Conservation (phyloP, 2,329 filamentous ascomycete genomes). For the Zymoseptoria tritici region DNA sequence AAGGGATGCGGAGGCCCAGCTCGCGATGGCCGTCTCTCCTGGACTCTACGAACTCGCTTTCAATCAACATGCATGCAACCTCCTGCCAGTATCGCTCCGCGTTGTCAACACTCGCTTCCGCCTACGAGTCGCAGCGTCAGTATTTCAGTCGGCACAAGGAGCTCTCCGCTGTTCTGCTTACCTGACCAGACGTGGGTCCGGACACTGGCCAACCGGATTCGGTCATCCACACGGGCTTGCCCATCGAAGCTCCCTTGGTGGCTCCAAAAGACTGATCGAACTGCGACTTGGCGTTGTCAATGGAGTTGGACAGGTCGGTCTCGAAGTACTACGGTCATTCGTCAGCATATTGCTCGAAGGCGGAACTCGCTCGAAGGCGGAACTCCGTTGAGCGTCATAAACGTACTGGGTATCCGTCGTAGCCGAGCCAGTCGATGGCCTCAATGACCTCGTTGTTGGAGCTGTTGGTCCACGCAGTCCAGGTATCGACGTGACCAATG, state of each 20-base stretch:
- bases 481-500: constrained; percentile 84
- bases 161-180: no score
- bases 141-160: no score
- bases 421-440: constrained; percentile 68
- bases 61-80: no score
- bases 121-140: no score
- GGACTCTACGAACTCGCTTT: no score
- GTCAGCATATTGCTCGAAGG: constrained; percentile 4
- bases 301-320: constrained; percentile 53
- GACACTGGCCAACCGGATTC: constrained; percentile 78
- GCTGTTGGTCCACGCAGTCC: constrained; percentile 63
- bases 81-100: constrained; percentile 72
- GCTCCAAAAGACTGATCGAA: constrained; percentile 61
- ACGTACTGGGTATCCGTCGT: constrained; percentile 61
- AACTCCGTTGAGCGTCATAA: constrained; percentile 13
- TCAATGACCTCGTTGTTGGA: constrained; percentile 65
- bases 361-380: no score
- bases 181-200: constrained; percentile 55
- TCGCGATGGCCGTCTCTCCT: no score
- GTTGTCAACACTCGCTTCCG: no score
- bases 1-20: no score
- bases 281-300: constrained; percentile 57
- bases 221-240: constrained; percentile 67
- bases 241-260: constrained; percentile 51
- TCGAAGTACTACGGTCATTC: constrained; percentile 66